phyloP scores from a whole-genome alignment of 169 alveolate species.

The Amoebophrya sp. region DNA sequence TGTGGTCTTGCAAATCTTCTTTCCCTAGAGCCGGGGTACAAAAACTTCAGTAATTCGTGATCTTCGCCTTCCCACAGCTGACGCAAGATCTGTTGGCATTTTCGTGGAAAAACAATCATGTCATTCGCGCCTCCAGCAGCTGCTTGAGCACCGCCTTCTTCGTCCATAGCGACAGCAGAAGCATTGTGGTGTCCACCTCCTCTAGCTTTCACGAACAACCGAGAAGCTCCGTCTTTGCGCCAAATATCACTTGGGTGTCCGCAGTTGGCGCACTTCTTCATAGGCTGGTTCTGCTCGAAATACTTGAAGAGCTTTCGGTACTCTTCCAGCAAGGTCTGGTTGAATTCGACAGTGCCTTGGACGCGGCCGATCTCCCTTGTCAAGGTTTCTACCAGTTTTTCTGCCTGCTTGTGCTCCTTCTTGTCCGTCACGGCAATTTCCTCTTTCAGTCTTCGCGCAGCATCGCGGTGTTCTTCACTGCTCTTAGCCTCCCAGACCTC shows the following conservation, averaged over 20 bases:
- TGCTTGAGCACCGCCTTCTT: background rate
- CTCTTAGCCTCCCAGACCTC: background rate
- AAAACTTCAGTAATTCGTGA: background rate
- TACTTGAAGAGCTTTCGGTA: background rate
- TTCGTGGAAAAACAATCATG: background rate
- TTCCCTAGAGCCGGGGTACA: background rate
- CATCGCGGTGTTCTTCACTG: background rate
- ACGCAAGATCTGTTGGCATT: background rate
- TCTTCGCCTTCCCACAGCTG: background rate
- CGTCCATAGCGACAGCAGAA: background rate
- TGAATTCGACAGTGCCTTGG: background rate
- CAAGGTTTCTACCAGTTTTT: background rate
- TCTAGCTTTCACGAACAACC: background rate
- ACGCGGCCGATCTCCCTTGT: background rate
- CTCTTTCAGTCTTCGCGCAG: background rate
- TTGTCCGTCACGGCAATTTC: background rate
- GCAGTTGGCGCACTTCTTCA: conserved; percentile 24
- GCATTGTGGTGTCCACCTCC: too few species aligned
- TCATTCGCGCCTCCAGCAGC: too few species aligned
- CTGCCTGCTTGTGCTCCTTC: background rate
- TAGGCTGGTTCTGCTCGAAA: background rate
- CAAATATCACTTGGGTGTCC: background rate
- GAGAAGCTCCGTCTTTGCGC: background rate
- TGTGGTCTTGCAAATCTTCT: too few species aligned
- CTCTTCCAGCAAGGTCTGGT: background rate